These are phyloP conservation scores for Lasiodiplodia citricola DNA, from an alignment of 2,329 filamentous ascomycete species.

Conservation along the genomic window DNA sequence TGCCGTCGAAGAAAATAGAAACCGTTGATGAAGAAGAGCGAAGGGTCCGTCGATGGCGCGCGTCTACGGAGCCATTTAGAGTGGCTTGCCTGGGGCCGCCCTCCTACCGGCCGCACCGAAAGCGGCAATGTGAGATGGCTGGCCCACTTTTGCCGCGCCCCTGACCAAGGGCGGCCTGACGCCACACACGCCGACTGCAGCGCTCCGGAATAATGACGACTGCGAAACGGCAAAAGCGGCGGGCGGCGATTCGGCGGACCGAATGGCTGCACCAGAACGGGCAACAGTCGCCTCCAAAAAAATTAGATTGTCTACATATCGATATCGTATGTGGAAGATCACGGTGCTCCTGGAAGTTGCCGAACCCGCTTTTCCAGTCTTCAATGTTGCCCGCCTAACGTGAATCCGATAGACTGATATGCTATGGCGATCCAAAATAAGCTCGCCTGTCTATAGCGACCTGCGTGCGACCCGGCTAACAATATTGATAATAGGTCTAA, in stretches of 20 bases:
- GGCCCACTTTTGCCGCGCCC: conserved; percentile 7
- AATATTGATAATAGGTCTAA: conserved; percentile 20
- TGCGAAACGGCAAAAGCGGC: no score
- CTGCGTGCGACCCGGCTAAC: background rate
- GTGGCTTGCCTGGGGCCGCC: conserved; percentile 4
- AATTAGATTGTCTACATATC: background rate
- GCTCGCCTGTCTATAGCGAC: conserved; percentile 17
- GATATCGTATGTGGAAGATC: background rate
- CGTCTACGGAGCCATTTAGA: background rate
- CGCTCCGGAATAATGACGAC: background rate
- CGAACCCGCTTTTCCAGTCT: background rate
- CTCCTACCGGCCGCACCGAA: background rate
- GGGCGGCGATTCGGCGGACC: background rate
- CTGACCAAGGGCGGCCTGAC: conserved; percentile 13
- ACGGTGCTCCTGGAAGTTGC: background rate
- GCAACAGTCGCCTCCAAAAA: background rate
- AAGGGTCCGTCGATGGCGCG: background rate
- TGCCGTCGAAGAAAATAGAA: background rate
- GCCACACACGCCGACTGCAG: conserved; percentile 4
- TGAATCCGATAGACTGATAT: conserved; percentile 15
- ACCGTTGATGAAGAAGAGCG: background rate
- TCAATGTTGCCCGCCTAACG: background rate
- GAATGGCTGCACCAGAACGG: background rate
- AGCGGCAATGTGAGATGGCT: conserved; percentile 11
- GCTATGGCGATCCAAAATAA: conserved; percentile 18